Evolutionary conservation across 768 basidiomycete genomes (phyloP).

Genomic region (Kwoniella bestiolae): DNA sequence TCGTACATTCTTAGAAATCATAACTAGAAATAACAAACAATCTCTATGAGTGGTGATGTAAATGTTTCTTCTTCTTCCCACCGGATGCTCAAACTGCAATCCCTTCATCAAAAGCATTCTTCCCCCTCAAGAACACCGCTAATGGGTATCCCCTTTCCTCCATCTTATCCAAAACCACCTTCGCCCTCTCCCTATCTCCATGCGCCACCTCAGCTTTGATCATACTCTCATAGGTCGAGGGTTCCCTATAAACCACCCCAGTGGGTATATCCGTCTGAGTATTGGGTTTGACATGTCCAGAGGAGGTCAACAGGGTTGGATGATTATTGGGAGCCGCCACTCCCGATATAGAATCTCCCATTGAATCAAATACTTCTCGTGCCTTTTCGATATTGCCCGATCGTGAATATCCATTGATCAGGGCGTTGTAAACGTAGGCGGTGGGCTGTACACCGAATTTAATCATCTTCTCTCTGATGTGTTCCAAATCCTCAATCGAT

Average conservation of each 20-base stretch:
- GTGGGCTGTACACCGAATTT: slow-evolving; percentile 78
- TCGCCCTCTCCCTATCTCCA: slow-evolving; percentile 73
- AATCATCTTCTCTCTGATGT: slow-evolving; percentile 69
- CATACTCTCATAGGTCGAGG: slow-evolving; percentile 78
- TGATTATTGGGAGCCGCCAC: slow-evolving; percentile 90
- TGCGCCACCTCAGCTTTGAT: slow-evolving; percentile 83
- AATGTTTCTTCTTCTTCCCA: slow-evolving; percentile 7
- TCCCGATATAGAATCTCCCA: slow-evolving; percentile 74
- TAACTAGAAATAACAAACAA: neutral
- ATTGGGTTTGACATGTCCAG: slow-evolving; percentile 54
- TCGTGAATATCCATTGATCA: slow-evolving; percentile 75
- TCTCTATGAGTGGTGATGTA: slow-evolving; percentile 8
- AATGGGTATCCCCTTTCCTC: slow-evolving; percentile 61
- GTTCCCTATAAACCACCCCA: slow-evolving; percentile 78
- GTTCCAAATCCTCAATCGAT: slow-evolving; percentile 74
- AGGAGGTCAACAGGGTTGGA: slow-evolving; percentile 65
- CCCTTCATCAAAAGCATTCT: slow-evolving; percentile 38
- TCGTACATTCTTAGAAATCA: neutral
- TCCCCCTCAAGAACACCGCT: slow-evolving; percentile 50
- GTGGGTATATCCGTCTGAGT: slow-evolving; percentile 56
- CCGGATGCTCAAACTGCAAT: neutral
- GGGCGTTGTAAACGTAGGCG: slow-evolving; percentile 88
- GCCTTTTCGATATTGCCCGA: slow-evolving; percentile 73
- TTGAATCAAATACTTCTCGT: slow-evolving; percentile 74
- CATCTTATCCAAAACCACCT: slow-evolving; percentile 71